Percentiles rank a stretch among this genome's conserved stretches.
Evolutionary conservation across 2,329 filamentous ascomycete genomes (phyloP).

Genomic region (Chaetomiaceae sp.): DNA sequence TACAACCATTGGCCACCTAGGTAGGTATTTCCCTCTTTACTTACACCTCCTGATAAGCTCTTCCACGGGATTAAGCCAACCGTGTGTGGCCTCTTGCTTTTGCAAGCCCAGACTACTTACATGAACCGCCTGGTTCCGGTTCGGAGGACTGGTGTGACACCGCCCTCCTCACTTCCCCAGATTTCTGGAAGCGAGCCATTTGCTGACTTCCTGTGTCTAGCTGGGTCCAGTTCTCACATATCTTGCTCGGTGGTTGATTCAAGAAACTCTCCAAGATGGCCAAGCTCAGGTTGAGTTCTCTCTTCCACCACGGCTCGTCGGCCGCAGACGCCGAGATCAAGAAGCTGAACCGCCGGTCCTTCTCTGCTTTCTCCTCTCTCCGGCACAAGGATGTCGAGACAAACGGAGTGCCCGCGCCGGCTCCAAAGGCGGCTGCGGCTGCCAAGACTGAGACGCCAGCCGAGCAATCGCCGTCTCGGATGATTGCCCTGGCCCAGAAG

Average conservation of each 20-base stretch:
- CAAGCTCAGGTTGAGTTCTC: conserved; percentile 35
- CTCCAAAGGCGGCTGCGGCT: neutral
- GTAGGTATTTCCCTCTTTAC: neutral
- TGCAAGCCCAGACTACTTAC: neutral
- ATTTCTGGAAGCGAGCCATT: no score
- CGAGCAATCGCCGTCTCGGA: conserved; percentile 32
- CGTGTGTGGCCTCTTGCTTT: neutral
- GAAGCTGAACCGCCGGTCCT: conserved; percentile 34
- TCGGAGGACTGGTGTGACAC: no score
- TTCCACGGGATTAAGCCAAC: neutral
- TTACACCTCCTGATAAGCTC: neutral
- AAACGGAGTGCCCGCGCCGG: conserved; percentile 6
- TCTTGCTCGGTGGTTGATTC: neutral
- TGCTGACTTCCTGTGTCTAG: no score
- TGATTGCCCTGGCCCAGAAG: conserved; percentile 44
- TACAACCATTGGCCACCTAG: neutral
- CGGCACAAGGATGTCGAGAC: conserved; percentile 23
- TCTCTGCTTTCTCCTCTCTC: conserved; percentile 28
- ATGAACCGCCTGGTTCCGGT: no score
- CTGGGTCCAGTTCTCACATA: no score
- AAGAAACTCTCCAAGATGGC: conserved; percentile 28
- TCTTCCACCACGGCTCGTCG: conserved; percentile 30
- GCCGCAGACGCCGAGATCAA: conserved; percentile 29
- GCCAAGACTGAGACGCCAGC: conserved; percentile 2
- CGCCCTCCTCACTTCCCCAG: no score